A percentile compares a stretch with the other conserved stretches of the same genome.
These are phyloP conservation scores for Chytriomyces hyalinus DNA, from an alignment of 192 early-diverging fungal species.

Conservation along the genomic window DNA sequence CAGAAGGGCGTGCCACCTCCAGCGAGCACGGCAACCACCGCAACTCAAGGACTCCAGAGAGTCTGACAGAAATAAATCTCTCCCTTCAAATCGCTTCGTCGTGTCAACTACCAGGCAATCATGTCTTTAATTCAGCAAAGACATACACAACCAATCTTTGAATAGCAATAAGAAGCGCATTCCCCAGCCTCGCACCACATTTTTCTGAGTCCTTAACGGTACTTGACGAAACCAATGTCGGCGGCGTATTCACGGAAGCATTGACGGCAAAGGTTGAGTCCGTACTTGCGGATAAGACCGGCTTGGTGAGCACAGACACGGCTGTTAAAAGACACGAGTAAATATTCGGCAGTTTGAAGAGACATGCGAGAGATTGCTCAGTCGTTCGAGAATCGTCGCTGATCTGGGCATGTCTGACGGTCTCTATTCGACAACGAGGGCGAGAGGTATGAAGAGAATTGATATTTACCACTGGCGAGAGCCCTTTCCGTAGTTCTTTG, in stretches of 20 bases:
- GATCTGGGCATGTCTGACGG: background rate
- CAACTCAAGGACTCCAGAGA: background rate
- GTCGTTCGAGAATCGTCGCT: too few species aligned
- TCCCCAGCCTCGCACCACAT: background rate
- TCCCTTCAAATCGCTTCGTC: background rate
- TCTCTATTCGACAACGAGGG: background rate
- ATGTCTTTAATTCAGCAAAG: background rate
- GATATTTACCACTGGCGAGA: conserved; percentile 88
- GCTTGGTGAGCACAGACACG: conserved; percentile 99
- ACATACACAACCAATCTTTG: background rate
- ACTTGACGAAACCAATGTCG: conserved; percentile 99
- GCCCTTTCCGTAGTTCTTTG: conserved; percentile 96
- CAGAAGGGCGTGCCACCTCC: background rate
- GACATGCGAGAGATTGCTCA: background rate
- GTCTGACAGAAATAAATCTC: background rate
- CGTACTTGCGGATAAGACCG: conserved; percentile 99
- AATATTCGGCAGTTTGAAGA: background rate
- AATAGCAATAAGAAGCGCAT: background rate
- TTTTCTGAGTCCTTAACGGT: conserved; percentile 30
- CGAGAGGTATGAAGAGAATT: background rate
- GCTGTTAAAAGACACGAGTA: conserved; percentile 51
- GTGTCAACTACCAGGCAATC: background rate
- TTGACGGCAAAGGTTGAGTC: conserved; percentile 98
- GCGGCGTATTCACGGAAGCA: conserved; percentile 99
- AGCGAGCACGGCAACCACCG: background rate